Percentiles rank a stretch among this genome's conserved stretches.
Evolutionary conservation across 2,329 filamentous ascomycete genomes (phyloP).

Genomic region (Daldinia sp.): DNA sequence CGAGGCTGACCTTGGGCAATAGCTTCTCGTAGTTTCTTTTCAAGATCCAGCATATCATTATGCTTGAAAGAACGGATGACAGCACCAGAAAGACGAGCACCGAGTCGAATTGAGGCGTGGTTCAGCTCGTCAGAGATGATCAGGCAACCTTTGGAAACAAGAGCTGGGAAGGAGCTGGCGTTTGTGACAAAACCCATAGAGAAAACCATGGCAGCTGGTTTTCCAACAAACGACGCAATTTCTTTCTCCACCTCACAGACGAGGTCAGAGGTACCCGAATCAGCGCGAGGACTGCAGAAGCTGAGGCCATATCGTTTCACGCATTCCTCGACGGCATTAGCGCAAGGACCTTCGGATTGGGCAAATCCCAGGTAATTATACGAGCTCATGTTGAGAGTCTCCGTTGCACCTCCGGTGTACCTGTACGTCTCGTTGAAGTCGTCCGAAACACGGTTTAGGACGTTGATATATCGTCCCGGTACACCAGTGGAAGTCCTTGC

Average conservation of each 20-base stretch:
- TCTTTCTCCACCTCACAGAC: slow-evolving; percentile 89
- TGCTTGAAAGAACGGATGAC: slow-evolving; percentile 98
- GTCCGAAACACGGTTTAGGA: slow-evolving; percentile 89
- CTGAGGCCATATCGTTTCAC: slow-evolving; percentile 88
- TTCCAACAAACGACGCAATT: slow-evolving; percentile 92
- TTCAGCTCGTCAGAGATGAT: slow-evolving; percentile 98
- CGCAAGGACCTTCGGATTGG: slow-evolving; percentile 96
- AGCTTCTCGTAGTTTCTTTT: slow-evolving; percentile 86
- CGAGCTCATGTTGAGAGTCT: slow-evolving; percentile 98
- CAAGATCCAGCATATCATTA: slow-evolving; percentile 92
- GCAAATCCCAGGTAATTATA: slow-evolving; percentile 99
- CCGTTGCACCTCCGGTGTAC: slow-evolving; percentile 88
- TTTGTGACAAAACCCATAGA: slow-evolving; percentile 99
- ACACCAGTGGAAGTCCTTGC: slow-evolving; percentile 92
- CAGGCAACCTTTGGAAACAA: slow-evolving; percentile 92
- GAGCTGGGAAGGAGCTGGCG: slow-evolving; percentile 88
- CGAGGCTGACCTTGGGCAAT: slow-evolving; percentile 97
- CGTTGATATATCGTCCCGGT: slow-evolving; percentile 91
- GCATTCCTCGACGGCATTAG: slow-evolving; percentile 88
- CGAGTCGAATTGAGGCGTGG: slow-evolving; percentile 96
- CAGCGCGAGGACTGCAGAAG: slow-evolving; percentile 82
- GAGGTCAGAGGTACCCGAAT: slow-evolving; percentile 88
- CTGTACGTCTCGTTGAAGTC: slow-evolving; percentile 93
- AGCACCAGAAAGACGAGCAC: slow-evolving; percentile 91
- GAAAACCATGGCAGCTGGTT: slow-evolving; percentile 95